Evolutionary conservation across 2,329 filamentous ascomycete genomes (phyloP), one percentile per base, ranked within the genome.

Genomic region (Trichophyton rubrum): DNA sequence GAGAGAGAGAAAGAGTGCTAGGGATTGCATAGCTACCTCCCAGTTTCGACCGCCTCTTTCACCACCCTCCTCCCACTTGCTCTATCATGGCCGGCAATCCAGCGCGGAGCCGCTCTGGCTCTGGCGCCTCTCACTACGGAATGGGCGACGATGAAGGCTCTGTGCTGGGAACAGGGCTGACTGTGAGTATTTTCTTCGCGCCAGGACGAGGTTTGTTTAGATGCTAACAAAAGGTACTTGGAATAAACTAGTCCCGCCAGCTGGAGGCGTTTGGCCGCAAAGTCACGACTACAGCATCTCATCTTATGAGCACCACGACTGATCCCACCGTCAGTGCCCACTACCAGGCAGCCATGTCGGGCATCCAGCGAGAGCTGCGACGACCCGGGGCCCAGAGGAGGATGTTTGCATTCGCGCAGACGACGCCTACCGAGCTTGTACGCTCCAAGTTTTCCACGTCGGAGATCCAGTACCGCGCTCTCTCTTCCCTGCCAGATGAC

Each of bases 191-290:
- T 7, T 30, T 59, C 59, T 64, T 62, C 60, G 2, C 38, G 2
- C 38, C 27, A 24, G 33, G 33, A 38, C 8, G 9, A 4, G 33
- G 9, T 38, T 13, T 38, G 33, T 38, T 38, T 9, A 13, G 33
- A 38, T 38, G 33, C 33, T 38, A 38, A 38, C 11, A 11, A 38
- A 2, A 13, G 33, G 33, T 38, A 38, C 33, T 13, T 38, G 27
- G 27, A 6, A 30, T 30, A 30, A 43, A n/a, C 11, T 43, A 96
- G 90, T 85, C 89, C 60, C 87, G 90, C 68, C 89, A 93, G 65
- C 79, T 97, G 68, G 91, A 96, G 77, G 88, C 89, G 60, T 96
- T 99, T 75, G 85, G 90, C 66, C 86, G 92, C 71, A 99, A 96
- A 76, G 90, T 97, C 64, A 93, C 91, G 33, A 90, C 90, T 30